phyloP scores from a whole-genome alignment of 176 grass and related monocot species.

The Ananas comosus region DNA sequence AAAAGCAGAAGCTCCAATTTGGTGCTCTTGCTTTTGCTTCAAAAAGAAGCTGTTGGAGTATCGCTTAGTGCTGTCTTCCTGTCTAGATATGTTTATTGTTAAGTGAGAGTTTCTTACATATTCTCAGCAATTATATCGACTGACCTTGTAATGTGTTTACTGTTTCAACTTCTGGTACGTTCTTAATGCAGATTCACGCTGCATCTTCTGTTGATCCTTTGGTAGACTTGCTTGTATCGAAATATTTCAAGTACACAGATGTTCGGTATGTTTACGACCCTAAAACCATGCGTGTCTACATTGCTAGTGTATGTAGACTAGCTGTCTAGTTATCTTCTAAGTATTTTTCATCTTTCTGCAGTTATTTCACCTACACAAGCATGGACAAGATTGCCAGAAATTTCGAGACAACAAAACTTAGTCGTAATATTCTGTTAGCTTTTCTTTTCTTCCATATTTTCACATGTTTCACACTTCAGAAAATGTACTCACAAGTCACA shows the following conservation, averaged over 20 bases:
- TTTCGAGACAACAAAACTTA: slow-evolving; percentile 32
- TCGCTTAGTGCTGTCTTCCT: slow-evolving; percentile 1
- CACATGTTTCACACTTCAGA: neutral
- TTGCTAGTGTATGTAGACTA: neutral
- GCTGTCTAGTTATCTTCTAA: too few species aligned
- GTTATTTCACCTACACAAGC: slow-evolving; percentile 82
- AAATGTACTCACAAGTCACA: neutral
- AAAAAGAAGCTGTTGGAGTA: neutral
- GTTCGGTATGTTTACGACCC: slow-evolving; percentile 45
- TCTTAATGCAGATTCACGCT: slow-evolving; percentile 44
- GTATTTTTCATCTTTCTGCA: slow-evolving; percentile 25
- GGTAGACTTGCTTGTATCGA: slow-evolving; percentile 58
- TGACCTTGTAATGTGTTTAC: neutral
- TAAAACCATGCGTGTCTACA: neutral
- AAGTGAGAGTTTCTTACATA: too few species aligned
- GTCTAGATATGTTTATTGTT: too few species aligned
- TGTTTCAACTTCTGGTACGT: neutral
- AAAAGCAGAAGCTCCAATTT: too few species aligned
- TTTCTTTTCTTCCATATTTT: neutral
- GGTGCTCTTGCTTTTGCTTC: neutral
- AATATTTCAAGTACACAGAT: slow-evolving; percentile 72
- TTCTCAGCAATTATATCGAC: too few species aligned
- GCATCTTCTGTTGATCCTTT: slow-evolving; percentile 38
- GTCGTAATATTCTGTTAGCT: slow-evolving; percentile 23
- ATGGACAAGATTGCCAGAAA: slow-evolving; percentile 66